phyloP scores from a whole-genome alignment of 768 basidiomycete species.

The Trametes punicea region DNA sequence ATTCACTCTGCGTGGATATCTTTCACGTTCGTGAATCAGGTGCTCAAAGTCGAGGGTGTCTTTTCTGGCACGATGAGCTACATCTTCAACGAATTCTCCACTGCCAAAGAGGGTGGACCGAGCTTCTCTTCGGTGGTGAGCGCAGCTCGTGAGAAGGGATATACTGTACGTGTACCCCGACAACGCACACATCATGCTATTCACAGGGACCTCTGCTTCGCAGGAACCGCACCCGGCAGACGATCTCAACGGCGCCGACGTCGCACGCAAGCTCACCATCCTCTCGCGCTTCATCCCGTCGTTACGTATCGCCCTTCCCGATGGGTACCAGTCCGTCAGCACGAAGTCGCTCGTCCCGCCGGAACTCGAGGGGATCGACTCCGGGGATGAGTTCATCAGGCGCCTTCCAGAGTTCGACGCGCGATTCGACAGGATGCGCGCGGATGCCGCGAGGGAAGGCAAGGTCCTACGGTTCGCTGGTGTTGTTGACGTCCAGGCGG shows the following conservation, averaged over 20 bases:
- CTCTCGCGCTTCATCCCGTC: conserved; percentile 74
- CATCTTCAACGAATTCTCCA: conserved; percentile 96
- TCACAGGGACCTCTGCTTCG: not conserved
- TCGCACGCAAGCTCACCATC: conserved; percentile 96
- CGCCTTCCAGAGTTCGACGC: conserved; percentile 80
- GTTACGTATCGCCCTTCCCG: conserved; percentile 52
- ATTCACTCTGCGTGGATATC: not conserved
- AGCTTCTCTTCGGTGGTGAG: conserved; percentile 88
- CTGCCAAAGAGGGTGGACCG: conserved; percentile 61
- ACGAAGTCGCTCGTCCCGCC: conserved; percentile 85
- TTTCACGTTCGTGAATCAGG: no score
- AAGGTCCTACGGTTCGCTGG: conserved; percentile 92
- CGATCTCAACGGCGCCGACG: conserved; percentile 95
- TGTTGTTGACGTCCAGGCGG: conserved; percentile 76
- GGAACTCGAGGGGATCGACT: conserved; percentile 59
- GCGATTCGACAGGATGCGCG: conserved; percentile 72
- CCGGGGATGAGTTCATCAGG: conserved; percentile 80
- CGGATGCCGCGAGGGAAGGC: conserved; percentile 73
- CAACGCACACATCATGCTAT: not conserved
- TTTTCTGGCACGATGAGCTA: conserved; percentile 98
- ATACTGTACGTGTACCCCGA: conserved; percentile 63
- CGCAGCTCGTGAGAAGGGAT: conserved; percentile 87
- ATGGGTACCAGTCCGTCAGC: conserved; percentile 76
- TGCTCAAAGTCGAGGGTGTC: conserved; percentile 87
- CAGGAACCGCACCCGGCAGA: conserved; percentile 98